phyloP scores from a whole-genome alignment of 192 early-diverging fungal species.

The Podila horticola region DNA sequence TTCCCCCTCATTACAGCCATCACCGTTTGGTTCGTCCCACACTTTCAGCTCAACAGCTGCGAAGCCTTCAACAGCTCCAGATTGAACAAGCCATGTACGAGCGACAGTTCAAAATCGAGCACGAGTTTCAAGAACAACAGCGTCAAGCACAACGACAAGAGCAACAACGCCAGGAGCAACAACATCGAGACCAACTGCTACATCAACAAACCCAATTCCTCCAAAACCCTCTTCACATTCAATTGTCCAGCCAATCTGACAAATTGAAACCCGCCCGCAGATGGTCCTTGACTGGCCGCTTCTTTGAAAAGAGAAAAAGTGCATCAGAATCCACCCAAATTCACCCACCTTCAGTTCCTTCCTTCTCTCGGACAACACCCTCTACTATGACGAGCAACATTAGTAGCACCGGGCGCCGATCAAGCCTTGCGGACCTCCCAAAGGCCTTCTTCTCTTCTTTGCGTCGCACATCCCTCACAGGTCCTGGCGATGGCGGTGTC shows the following conservation, averaged over 20 bases:
- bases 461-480: slow-evolving; percentile 16
- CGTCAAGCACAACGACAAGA: no score
- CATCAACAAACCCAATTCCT: not conserved
- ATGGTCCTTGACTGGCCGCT: slow-evolving; percentile 6
- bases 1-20: no score
- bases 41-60: no score
- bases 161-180: not conserved
- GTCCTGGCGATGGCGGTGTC: not conserved
- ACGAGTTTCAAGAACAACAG: no score
- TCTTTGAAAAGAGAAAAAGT: slow-evolving; percentile 4
- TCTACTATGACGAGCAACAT: not conserved
- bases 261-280: not conserved
- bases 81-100: no score
- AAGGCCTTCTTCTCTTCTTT: slow-evolving; percentile 29
- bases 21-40: no score
- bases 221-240: not conserved
- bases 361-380: not conserved
- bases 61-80: no score
- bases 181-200: not conserved
- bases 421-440: slow-evolving; percentile 28
- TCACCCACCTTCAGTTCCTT: not conserved
- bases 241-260: not conserved
- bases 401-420: slow-evolving; percentile 3
- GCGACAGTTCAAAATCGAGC: no score
- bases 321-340: not conserved